Base-by-base conservation (phyloP, 2,329 filamentous ascomycete genomes). In the Penicillium olsonii region DNA sequence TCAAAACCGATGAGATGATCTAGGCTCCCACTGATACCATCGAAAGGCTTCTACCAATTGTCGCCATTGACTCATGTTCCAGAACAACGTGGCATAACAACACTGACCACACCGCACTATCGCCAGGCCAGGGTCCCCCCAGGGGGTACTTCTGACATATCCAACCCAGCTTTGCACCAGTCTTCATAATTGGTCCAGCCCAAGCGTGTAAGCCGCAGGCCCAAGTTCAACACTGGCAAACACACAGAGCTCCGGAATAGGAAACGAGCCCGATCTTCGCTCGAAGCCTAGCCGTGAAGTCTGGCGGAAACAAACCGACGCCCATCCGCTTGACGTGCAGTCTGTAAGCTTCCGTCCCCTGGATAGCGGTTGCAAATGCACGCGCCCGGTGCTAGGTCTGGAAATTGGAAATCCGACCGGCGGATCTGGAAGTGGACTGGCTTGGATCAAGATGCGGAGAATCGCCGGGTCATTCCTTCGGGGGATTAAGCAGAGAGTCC, bases 311-410 rank as follows among this genome's bases (percentile, higher is more conserved):
- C 19, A 27, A 45, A 14, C 15, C 7, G 27, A 7, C 24, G 29
- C 5, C 34, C 11, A 22, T 12, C 37, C 22, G 37, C 8, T 10
- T 26, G 22, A 39, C 37, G 15, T 44, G 18, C 15, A 37, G 12
- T 6, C 42, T 45, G 47, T 35, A 40, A 20, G 20, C n/a, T 40
- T n/a, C 47, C 47, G 19, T 26, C 20, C 33, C 20, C 39, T 47
- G 34, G n/a, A 20, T 17, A 26, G 15, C n/a, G 7, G 15, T 15
- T 35, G 33, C n/a, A 35, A n/a, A 17, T 40, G 47, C 29, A 40
- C n/a, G 35, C 20, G 22, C 22, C 35, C 35, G 29, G 34, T 14
- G 14, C 27, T 26, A 18, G n/a, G 11, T n/a, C 29, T 34, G 40
- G 11, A 10, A 22, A 37, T 50, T 39, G 35, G 20, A 22, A 24